Evolutionary conservation across 306 rosid species (phyloP), one percentile per base, ranked within the genome.

Genomic region (Sicyos baderoa): DNA sequence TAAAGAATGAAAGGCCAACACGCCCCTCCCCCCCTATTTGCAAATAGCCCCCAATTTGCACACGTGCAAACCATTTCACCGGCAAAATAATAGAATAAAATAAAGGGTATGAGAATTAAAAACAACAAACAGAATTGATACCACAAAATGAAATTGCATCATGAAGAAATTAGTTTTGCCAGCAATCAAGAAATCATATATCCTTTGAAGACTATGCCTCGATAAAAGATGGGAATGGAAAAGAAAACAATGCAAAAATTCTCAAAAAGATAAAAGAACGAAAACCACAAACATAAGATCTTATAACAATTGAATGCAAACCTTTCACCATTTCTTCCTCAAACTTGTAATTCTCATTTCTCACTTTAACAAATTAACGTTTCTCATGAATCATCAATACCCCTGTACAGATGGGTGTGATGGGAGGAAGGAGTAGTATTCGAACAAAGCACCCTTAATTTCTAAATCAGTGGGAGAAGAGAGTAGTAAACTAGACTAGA

Each of bases 261-360:
- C 29, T 65, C 19, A 21, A 12, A 21, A 64, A 44, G 12, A 3
- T 63, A 13, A n/a, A 61, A 63, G 10, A 65, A 22, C 10, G 7
- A 19, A 50, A 48, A 67, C 40, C 8, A 15, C 22, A 67, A 44
- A 66, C 71, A 66, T 66, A 16, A 22, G 35, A 50, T 23, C 15
- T 25, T 22, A 22, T 23, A 21, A 66, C 56, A 47, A 22, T 14
- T 0, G 0, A 47, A 48, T 48, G 71, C 42, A 66, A 48, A 48
- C 71, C 71, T 35, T 62, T 62, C 54, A 50, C 72, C 72, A 14
- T 47, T 66, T 66, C 42, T 66, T 66, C 71, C 71, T 47, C 42
- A 47, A 66, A 14, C 32, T 8, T 48, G 2, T 66, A 19, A 48
- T 48, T 48, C 40, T 22, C 71, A 66, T 55, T 48, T 16, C 40